Percentiles rank a stretch among this genome's conserved stretches.
Evolutionary conservation across 2,329 filamentous ascomycete genomes (phyloP).

Genomic region (Calonectria pauciramosa): DNA sequence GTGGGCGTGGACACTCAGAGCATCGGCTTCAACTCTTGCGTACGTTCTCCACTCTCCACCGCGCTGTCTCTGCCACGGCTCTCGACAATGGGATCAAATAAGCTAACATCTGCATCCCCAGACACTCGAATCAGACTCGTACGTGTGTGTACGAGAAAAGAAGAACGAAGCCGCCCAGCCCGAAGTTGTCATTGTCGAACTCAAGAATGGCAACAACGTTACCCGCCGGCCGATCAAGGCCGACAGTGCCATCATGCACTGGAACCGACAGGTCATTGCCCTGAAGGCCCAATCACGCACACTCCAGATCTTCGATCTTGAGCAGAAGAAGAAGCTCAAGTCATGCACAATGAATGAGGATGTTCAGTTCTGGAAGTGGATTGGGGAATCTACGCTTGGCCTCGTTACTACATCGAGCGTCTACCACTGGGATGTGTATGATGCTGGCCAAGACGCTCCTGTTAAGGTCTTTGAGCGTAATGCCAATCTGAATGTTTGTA

Average conservation of each 20-base stretch:
- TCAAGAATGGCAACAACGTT: constrained; percentile 97
- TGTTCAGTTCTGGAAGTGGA: constrained; percentile 99
- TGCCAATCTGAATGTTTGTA: constrained; percentile 84
- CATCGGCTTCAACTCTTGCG: constrained; percentile 86
- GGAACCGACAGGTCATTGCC: constrained; percentile 94
- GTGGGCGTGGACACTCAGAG: constrained; percentile 61
- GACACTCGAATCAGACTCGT: constrained; percentile 98
- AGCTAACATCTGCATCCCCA: constrained; percentile 55
- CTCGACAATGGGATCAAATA: neutral
- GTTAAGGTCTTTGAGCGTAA: constrained; percentile 97
- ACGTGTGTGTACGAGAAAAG: constrained; percentile 96
- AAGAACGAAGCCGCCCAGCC: constrained; percentile 86
- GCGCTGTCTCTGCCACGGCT: constrained; percentile 24
- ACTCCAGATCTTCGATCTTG: constrained; percentile 97
- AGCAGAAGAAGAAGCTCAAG: constrained; percentile 95
- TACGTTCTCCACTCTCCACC: constrained; percentile 59
- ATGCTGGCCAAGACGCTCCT: constrained; percentile 81
- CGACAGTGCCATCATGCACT: constrained; percentile 99
- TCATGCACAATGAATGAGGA: constrained; percentile 97
- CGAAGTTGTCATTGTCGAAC: constrained; percentile 96
- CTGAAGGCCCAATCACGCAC: constrained; percentile 95
- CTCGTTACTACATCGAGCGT: constrained; percentile 92
- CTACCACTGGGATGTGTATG: constrained; percentile 98
- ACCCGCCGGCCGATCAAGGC: constrained; percentile 97
- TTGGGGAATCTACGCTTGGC: constrained; percentile 88